phyloP scores from a whole-genome alignment of 1,284 basidiomycete species.

The Dichomitus squalens region DNA sequence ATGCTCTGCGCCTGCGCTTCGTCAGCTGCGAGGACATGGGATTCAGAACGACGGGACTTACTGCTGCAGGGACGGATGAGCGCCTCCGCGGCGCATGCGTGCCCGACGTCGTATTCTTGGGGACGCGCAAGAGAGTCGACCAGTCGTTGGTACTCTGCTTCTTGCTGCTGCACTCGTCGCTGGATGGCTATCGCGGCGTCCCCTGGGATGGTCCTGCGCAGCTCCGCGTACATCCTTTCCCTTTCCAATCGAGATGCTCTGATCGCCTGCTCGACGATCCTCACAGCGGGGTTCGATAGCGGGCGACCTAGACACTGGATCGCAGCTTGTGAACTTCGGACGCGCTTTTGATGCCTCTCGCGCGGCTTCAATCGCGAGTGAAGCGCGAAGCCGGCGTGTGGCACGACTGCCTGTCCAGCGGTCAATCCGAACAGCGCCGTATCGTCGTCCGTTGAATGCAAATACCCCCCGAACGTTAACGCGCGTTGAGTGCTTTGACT shows the following conservation, averaged over 20 bases:
- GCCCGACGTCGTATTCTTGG: conserved; percentile 20
- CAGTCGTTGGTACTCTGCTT: conserved; percentile 10
- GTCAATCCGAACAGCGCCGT: conserved; percentile 19
- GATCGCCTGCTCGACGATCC: conserved; percentile 15
- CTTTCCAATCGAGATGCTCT: conserved; percentile 7
- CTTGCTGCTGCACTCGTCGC: conserved; percentile 14
- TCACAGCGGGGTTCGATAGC: conserved; percentile 14
- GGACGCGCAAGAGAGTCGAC: conserved; percentile 13
- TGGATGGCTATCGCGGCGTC: not conserved
- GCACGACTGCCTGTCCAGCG: conserved; percentile 20
- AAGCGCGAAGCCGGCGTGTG: conserved; percentile 15
- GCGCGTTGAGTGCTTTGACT: conserved; percentile 19
- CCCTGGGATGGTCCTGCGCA: not conserved
- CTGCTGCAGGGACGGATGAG: conserved; percentile 22
- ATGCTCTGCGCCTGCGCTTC: conserved; percentile 7
- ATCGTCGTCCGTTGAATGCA: conserved; percentile 13
- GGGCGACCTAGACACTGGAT: conserved; percentile 16
- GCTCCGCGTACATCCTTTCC: conserved; percentile 13
- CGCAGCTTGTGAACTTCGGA: conserved; percentile 20
- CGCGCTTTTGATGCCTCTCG: conserved; percentile 11
- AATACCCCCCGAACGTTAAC: conserved; percentile 16
- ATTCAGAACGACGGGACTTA: conserved; percentile 2
- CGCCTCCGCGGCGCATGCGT: conserved; percentile 23
- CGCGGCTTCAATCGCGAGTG: conserved; percentile 18
- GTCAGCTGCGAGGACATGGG: not conserved